Evolutionary conservation across 169 alveolate genomes (phyloP).

Genomic region (Cardiosporidium cionae): DNA sequence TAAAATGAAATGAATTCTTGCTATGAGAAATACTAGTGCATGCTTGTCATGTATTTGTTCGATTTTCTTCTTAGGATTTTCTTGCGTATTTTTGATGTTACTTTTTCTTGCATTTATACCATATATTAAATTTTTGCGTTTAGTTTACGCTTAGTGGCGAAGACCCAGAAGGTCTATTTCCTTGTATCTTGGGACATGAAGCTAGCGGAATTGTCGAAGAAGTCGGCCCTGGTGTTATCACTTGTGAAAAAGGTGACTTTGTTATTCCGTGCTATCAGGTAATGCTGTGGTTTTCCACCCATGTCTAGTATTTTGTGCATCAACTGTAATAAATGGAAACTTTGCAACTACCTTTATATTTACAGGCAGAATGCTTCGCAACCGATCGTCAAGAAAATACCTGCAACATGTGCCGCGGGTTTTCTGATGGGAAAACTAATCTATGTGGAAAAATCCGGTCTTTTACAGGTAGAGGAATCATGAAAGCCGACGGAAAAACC

Average conservation of each 20-base stretch:
- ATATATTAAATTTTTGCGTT: background rate
- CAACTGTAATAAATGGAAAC: no score
- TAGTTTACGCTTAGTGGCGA: slow-evolving; percentile 56
- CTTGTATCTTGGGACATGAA: slow-evolving; percentile 74
- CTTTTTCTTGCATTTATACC: background rate
- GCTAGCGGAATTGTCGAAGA: slow-evolving; percentile 74
- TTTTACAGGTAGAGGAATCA: slow-evolving; percentile 65
- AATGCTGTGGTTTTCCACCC: background rate
- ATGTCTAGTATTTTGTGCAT: no score
- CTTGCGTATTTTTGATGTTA: background rate
- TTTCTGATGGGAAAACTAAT: slow-evolving; percentile 34
- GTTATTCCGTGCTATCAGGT: slow-evolving; percentile 64
- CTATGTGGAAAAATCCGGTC: slow-evolving; percentile 59
- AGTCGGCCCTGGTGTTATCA: slow-evolving; percentile 74
- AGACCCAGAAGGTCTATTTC: slow-evolving; percentile 73
- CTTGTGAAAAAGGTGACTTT: slow-evolving; percentile 66
- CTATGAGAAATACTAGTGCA: no score
- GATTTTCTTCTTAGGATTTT: background rate
- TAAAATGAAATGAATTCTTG: no score
- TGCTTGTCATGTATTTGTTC: background rate
- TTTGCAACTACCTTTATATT: background rate
- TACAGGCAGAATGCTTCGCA: slow-evolving; percentile 30
- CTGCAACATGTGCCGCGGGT: slow-evolving; percentile 25
- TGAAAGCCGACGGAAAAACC: slow-evolving; percentile 65
- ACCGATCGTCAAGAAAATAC: background rate